These are phyloP conservation scores for Colletotrichum nymphaeae DNA, from an alignment of 2,329 filamentous ascomycete species.

Conservation along the genomic window DNA sequence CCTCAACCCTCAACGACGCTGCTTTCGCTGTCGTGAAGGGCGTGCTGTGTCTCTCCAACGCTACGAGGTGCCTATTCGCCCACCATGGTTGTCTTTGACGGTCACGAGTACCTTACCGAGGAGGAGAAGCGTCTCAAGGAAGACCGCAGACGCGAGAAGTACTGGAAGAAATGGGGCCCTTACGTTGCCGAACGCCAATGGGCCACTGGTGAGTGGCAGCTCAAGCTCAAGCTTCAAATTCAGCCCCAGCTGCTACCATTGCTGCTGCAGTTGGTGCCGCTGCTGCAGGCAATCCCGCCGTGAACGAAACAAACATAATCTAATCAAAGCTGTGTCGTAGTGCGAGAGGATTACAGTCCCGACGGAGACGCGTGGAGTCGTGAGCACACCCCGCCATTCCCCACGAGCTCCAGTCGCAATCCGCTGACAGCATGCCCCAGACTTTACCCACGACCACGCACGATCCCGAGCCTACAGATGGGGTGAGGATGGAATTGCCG, in stretches of 20 bases:
- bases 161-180: conserved; percentile 99
- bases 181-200: conserved; percentile 96
- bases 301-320: neutral
- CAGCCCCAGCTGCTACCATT: conserved; percentile 15
- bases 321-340: conserved; percentile 52
- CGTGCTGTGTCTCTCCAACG: conserved; percentile 6
- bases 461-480: conserved; percentile 90
- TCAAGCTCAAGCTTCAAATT: neutral
- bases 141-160: conserved; percentile 84
- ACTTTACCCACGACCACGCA: conserved; percentile 94
- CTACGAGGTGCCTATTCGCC: conserved; percentile 12
- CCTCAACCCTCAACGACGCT: conserved; percentile 10
- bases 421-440: conserved; percentile 56
- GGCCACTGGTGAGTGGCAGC: conserved; percentile 78
- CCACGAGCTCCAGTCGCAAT: conserved; percentile 32
- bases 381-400: conserved; percentile 57
- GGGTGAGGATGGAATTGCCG: conserved; percentile 97
- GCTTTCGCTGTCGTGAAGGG: conserved; percentile 14
- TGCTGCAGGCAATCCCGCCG: neutral
- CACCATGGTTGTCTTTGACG: conserved; percentile 88
- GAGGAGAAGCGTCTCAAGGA: conserved; percentile 92
- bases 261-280: conserved; percentile 15
- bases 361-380: conserved; percentile 96
- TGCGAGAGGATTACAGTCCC: conserved; percentile 90
- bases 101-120: conserved; percentile 86